Percentiles rank a stretch among this genome's conserved stretches.
phyloP scores from a whole-genome alignment of 2,329 filamentous ascomycete genomes.

The Talaromyces sp. region DNA sequence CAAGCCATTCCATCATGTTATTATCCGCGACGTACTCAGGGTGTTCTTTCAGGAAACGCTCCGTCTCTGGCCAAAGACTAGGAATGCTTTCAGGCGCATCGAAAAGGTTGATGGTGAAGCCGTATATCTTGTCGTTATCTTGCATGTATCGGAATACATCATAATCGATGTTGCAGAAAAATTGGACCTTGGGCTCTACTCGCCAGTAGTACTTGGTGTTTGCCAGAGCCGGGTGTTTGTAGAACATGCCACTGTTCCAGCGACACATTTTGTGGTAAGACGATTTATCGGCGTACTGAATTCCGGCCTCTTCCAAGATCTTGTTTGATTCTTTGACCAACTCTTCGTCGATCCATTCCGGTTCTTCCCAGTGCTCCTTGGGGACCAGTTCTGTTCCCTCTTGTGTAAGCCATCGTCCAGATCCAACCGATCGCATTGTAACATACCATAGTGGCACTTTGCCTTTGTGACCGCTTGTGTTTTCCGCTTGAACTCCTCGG shows the following conservation, averaged over 20 bases:
- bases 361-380: constrained; percentile 89
- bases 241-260: constrained; percentile 98
- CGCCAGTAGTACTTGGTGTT: constrained; percentile 93
- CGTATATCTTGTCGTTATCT: constrained; percentile 97
- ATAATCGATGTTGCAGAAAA: constrained; percentile 98
- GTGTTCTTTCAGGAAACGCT: constrained; percentile 81
- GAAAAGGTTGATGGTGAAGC: constrained; percentile 96
- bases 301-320: constrained; percentile 72
- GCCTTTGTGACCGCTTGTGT: constrained; percentile 82
- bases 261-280: constrained; percentile 99
- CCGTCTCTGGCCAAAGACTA: constrained; percentile 89
- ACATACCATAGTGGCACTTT: constrained; percentile 72
- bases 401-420: constrained; percentile 18
- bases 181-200: constrained; percentile 96
- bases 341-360: constrained; percentile 85
- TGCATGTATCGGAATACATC: constrained; percentile 98
- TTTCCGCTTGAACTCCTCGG: constrained; percentile 81
- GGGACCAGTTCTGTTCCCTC: constrained; percentile 67
- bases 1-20: constrained; percentile 83
- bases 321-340: constrained; percentile 79
- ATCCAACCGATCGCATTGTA: not conserved
- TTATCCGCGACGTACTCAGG: constrained; percentile 74
- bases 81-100: constrained; percentile 83
- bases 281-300: constrained; percentile 82
- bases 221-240: constrained; percentile 83